Evolutionary conservation across 495 filamentous ascomycete genomes (phyloP).

Genomic region (Penicillium lagena): DNA sequence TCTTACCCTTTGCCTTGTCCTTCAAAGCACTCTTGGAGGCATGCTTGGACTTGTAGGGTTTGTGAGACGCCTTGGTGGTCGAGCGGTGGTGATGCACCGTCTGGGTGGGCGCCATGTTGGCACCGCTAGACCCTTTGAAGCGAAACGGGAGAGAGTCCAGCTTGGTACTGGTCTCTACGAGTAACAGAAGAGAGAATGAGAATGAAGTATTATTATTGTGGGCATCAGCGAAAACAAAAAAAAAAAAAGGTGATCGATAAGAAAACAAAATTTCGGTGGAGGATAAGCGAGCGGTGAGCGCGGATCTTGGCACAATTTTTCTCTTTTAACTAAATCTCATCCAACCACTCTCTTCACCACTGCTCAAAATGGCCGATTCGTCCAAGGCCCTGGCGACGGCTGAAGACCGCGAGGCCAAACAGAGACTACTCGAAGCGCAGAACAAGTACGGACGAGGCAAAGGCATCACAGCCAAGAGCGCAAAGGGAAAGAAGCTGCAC

Average conservation of each 20-base stretch:
- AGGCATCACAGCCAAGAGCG: slow-evolving; percentile 46
- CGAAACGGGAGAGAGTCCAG: slow-evolving; percentile 70
- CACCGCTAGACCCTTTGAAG: slow-evolving; percentile 70
- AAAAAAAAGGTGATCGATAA: slow-evolving; percentile 19
- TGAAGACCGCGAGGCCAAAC: slow-evolving; percentile 31
- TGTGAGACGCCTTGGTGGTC: slow-evolving; percentile 80
- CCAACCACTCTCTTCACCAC: background rate
- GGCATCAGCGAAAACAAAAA: background rate
- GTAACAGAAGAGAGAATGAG: too few species aligned
- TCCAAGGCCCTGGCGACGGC: slow-evolving; percentile 26
- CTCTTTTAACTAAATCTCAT: slow-evolving; percentile 10
- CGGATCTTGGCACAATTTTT: slow-evolving; percentile 27
- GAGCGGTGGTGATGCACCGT: slow-evolving; percentile 77
- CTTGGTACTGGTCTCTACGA: slow-evolving; percentile 8
- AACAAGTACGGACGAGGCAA: slow-evolving; percentile 79
- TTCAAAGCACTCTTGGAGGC: slow-evolving; percentile 81
- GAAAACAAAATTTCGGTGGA: slow-evolving; percentile 32
- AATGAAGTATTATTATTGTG: too few species aligned
- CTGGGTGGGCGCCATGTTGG: slow-evolving; percentile 43
- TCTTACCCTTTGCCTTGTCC: slow-evolving; percentile 71
- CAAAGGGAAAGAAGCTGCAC: slow-evolving; percentile 84
- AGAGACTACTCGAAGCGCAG: slow-evolving; percentile 54
- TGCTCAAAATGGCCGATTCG: slow-evolving; percentile 19
- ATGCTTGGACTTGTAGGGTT: slow-evolving; percentile 86
- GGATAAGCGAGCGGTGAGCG: slow-evolving; percentile 33